Base-by-base conservation (phyloP, 2,329 filamentous ascomycete species). In the Aspergillus costaricaensis region DNA sequence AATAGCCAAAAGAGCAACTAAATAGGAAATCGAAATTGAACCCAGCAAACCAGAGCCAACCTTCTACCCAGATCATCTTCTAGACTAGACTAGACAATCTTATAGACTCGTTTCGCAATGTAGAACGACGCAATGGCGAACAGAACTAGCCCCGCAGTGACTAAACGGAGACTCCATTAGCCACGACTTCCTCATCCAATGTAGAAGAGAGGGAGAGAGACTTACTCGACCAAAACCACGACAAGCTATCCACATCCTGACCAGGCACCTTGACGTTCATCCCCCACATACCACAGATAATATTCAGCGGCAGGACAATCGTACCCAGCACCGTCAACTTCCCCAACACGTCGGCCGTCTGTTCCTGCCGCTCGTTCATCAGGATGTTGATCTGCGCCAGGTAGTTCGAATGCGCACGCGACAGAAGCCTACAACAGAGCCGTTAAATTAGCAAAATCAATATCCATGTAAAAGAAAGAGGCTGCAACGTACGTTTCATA, bases 301-400 rank as follows among this genome's bases (percentile, higher is more conserved):
- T 96, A 75, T 99, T 99, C 93, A 99, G 96, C 10, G 95, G 95
- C 59, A 99, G 81, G 3, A 99, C 94, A 67, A 99, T 98, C 5
- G 95, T 99, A 65, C 95, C 95, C 1, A 99, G 83, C 1, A 99
- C 95, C 0, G 95, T 98, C 62, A 99, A 85, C 76, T 95, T 96
- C 65, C 93, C 93, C 12, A 99, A 85, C 1, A 97, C 92, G 74
- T 99, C 94, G 43, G 92, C 92, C 1, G 95, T 99, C 79, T 96
- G 89, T 76, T 99, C 94, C 74, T 96, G 91, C 50, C 95, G 89
- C 81, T 98, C 94, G 77, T 97, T 97, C 94, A 98, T 98, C 71
- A 92, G 88, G 70, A 98, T 96, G 77, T 97, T 98, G 80, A 99
- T 97, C 75, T 99, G 95, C 0, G 95, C 95, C n/a, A 99, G 89